Conservation (phyloP, 345 rosid species). For the Gossypium rotundifolium region DNA sequence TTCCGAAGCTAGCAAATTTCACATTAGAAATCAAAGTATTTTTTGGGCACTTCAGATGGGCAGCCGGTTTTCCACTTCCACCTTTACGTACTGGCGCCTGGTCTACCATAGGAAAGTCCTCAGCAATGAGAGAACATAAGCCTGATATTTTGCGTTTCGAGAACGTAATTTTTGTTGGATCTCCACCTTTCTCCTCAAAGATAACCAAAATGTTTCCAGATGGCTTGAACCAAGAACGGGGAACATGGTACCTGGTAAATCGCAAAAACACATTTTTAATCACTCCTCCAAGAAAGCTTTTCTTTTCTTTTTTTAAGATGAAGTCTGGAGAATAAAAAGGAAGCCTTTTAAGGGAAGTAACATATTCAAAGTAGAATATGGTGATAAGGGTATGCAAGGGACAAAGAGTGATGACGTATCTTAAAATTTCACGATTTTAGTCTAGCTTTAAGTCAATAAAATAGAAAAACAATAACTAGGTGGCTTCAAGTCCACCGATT, state of each 20-base stretch:
- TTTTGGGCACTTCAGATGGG: slow-evolving; percentile 40
- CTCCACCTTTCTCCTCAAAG: slow-evolving; percentile 86
- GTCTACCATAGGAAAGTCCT: slow-evolving; percentile 34
- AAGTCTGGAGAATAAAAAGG: not conserved
- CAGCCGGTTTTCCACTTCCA: slow-evolving; percentile 22
- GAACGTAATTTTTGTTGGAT: slow-evolving; percentile 62
- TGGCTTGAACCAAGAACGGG: slow-evolving; percentile 92
- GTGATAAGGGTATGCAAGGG: not conserved
- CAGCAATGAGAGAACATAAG: slow-evolving; percentile 30
- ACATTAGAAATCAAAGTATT: slow-evolving; percentile 28
- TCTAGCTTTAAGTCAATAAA: too few relatives aligned
- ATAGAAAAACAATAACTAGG: too few relatives aligned
- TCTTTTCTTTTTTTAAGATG: not conserved
- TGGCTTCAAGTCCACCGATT: not conserved
- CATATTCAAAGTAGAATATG: not conserved
- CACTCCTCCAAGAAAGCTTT: not conserved
- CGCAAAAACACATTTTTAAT: not conserved
- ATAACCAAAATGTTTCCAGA: slow-evolving; percentile 76
- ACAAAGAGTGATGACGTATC: not conserved
- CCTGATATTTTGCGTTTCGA: slow-evolving; percentile 49
- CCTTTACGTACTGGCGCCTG: slow-evolving; percentile 8
- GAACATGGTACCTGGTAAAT: slow-evolving; percentile 79
- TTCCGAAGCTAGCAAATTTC: slow-evolving; percentile 61
- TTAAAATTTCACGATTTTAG: too few relatives aligned
- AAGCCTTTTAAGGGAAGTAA: not conserved